Conservation (phyloP, 1,139 yeast genomes). For the Magnusiomyces tetraspermus region DNA sequence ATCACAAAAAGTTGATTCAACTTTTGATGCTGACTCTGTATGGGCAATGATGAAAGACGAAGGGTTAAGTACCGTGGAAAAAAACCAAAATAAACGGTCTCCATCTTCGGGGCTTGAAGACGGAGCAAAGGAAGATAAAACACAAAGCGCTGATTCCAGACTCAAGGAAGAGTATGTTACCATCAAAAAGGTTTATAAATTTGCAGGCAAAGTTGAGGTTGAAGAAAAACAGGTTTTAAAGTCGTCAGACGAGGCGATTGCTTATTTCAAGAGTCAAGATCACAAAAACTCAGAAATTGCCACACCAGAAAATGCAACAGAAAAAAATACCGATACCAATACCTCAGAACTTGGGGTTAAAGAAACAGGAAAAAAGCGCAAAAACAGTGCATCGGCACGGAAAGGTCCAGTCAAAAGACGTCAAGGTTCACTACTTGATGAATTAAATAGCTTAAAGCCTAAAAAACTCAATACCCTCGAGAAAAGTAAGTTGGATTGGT, state of each 20-base stretch:
- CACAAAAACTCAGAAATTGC: conserved; percentile 1
- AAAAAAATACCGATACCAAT: conserved; percentile 29
- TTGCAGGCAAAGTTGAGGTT: conserved; percentile 76
- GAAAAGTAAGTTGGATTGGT: conserved; percentile 92
- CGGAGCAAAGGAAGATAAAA: neutral
- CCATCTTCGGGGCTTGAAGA: neutral
- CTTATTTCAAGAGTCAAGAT: conserved; percentile 41
- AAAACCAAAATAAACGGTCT: no score
- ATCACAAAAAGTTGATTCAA: conserved; percentile 21
- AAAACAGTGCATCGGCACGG: neutral
- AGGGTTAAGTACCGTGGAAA: conserved; percentile 5
- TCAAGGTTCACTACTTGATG: conserved; percentile 70
- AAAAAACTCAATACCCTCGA: conserved; percentile 82
- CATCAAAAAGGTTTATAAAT: conserved; percentile 70
- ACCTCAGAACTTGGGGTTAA: neutral
- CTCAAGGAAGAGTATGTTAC: conserved; percentile 43
- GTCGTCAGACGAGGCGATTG: conserved; percentile 79
- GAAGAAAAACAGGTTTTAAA: conserved; percentile 71
- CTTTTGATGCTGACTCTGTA: conserved; percentile 41
- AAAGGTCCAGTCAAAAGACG: conserved; percentile 39
- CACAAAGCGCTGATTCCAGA: neutral
- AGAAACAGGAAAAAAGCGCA: conserved; percentile 31
- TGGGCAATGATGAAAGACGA: conserved; percentile 43
- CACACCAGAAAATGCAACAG: conserved; percentile 18
- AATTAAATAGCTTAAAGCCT: conserved; percentile 46